phyloP scores from a whole-genome alignment of 2,329 filamentous ascomycete species.

The Neofusicoccum ribis region DNA sequence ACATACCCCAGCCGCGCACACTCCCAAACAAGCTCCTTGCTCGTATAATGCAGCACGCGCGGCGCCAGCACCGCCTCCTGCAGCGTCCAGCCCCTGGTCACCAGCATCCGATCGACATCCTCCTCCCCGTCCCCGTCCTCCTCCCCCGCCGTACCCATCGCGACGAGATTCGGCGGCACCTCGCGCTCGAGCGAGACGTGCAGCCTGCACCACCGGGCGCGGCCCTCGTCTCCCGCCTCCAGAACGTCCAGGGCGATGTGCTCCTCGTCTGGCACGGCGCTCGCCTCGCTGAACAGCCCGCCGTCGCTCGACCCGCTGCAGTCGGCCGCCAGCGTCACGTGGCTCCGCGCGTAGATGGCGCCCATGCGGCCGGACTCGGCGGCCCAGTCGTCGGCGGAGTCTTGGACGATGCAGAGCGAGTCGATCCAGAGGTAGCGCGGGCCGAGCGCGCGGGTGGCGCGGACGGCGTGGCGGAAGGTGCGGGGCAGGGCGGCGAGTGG shows the following conservation, averaged over 20 bases:
- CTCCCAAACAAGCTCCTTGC: constrained; percentile 40
- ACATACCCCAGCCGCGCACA: constrained; percentile 22
- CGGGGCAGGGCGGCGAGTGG: neutral
- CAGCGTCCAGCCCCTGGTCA: constrained; percentile 32
- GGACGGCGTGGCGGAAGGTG: constrained; percentile 20
- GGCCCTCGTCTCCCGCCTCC: too few species aligned
- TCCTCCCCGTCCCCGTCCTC: too few species aligned
- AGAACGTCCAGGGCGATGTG: too few species aligned
- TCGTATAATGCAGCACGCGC: constrained; percentile 34
- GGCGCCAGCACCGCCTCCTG: constrained; percentile 39
- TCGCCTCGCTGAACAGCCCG: neutral
- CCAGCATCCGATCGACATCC: neutral
- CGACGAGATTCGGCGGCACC: neutral
- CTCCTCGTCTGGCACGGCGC: neutral
- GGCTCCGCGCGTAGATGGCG: neutral
- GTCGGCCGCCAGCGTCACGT: neutral
- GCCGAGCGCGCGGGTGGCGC: neutral
- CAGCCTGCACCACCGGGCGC: too few species aligned
- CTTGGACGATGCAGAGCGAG: constrained; percentile 23
- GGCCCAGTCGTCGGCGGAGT: constrained; percentile 5
- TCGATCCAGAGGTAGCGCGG: constrained; percentile 23
- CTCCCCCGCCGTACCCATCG: neutral
- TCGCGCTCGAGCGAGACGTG: neutral
- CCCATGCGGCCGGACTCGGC: constrained; percentile 7
- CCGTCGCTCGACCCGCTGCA: neutral